Conservation (phyloP, 805 yeast genomes). For the Kuraishia ogatae region DNA sequence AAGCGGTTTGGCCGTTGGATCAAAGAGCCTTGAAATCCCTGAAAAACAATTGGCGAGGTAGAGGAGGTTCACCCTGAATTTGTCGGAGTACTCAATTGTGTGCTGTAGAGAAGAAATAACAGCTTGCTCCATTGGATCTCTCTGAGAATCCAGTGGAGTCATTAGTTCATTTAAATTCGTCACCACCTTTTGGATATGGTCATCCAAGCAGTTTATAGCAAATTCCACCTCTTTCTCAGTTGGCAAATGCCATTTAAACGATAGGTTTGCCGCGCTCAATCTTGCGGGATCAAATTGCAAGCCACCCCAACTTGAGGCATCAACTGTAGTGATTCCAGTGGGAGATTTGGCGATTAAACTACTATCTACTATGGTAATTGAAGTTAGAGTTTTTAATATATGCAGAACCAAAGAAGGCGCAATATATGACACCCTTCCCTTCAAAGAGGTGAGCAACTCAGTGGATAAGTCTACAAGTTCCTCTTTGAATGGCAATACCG, state of each 20-base stretch:
- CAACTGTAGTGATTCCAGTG: slow-evolving; percentile 9
- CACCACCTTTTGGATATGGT: neutral
- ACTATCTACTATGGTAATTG: slow-evolving; percentile 48
- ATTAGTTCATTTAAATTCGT: neutral
- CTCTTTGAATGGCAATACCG: slow-evolving; percentile 31
- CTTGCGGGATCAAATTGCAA: slow-evolving; percentile 48
- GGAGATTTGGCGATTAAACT: slow-evolving; percentile 36
- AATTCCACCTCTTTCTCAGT: slow-evolving; percentile 35
- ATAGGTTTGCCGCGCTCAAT: slow-evolving; percentile 37
- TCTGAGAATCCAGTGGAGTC: neutral
- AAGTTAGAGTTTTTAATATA: slow-evolving; percentile 52
- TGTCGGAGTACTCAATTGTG: slow-evolving; percentile 3
- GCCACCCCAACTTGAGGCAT: slow-evolving; percentile 66
- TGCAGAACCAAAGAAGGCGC: slow-evolving; percentile 56
- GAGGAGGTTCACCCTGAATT: slow-evolving; percentile 41
- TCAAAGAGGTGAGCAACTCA: slow-evolving; percentile 37
- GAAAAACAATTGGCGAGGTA: slow-evolving; percentile 53
- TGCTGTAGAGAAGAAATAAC: neutral
- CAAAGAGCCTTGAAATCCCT: slow-evolving; percentile 61
- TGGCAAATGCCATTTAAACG: slow-evolving; percentile 75
- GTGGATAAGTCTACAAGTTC: slow-evolving; percentile 39
- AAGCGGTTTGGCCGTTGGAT: slow-evolving; percentile 31
- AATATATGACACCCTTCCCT: slow-evolving; percentile 56
- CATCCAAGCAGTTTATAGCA: slow-evolving; percentile 4
- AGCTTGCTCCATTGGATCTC: too few relatives aligned